Evolutionary conservation across 208 protist species (phyloP).

Genomic region (Entamoeba moshkovskii): DNA sequence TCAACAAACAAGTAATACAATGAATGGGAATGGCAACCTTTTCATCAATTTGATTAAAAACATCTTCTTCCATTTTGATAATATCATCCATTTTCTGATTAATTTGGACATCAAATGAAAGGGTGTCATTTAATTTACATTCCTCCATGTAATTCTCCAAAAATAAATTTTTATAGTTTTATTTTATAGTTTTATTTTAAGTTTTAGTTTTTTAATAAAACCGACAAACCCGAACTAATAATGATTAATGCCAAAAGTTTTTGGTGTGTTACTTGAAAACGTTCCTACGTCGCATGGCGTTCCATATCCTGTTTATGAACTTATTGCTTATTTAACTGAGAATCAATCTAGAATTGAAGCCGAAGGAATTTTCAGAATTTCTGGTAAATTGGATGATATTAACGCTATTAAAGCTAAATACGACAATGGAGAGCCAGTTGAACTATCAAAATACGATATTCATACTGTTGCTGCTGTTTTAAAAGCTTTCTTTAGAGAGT

Average conservation of each 20-base stretch:
- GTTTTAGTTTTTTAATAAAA: too few species aligned
- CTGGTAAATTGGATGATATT: background rate
- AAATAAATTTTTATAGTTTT: too few species aligned
- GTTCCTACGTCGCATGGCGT: background rate
- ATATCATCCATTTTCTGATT: too few species aligned
- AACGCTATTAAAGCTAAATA: background rate
- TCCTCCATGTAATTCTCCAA: too few species aligned
- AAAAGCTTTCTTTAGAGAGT: background rate
- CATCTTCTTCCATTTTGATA: too few species aligned
- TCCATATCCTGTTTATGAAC: background rate
- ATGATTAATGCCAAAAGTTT: background rate
- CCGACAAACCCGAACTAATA: too few species aligned
- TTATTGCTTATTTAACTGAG: background rate
- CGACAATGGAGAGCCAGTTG: background rate
- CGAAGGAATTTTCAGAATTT: background rate
- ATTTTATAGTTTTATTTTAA: too few species aligned
- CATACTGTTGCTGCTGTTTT: background rate
- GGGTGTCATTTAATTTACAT: too few species aligned
- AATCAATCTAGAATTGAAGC: background rate
- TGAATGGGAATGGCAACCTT: too few species aligned
- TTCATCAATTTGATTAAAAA: too few species aligned
- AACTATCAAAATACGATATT: background rate
- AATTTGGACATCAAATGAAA: too few species aligned
- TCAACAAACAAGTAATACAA: too few species aligned
- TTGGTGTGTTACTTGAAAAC: background rate